Base-by-base conservation (phyloP, 352 stramenopile genomes). In the Phytophthora litchii region DNA sequence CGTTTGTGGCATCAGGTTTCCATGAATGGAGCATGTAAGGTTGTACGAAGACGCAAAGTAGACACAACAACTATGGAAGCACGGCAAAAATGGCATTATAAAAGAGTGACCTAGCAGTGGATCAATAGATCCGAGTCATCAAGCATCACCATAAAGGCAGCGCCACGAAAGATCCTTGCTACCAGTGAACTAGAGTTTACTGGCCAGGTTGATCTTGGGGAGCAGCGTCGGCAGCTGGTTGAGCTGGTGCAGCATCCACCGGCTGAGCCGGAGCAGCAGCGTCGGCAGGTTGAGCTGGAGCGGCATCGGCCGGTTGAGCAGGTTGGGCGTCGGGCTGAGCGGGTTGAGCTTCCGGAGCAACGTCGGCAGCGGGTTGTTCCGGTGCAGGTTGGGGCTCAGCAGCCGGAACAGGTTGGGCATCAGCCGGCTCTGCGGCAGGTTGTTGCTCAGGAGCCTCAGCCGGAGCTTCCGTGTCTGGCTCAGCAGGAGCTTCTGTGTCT, bases 51-150 rank as follows among this genome's bases (percentile, higher is more conserved):
- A 27, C 3, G 23, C 23, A 27, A 31, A 46, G 7, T 4, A 16
- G n/a, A 41, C 19, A 50, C 38, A n/a, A 31, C 31, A 45, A 21
- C 16, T 31, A 40, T 36, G 34, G 34, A 48, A 45, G 17, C 53
- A 54, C 34, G 49, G 38, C 40, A 64, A 64, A 64, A 64, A 64
- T 59, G 56, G 47, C 32, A 59, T 64, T 64, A 64, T 59, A 53
- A 16, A 14, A 34, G 23, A n/a, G 23, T 3, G 23, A 27, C 3
- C 23, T 27, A 27, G 3, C 23, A 27, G 23, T 27, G 5, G 23
- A 27, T 27, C 3, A 27, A 27, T 5, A 27, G 23, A 27, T 27
- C 23, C 21, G 37, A 16, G 13, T 27, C 19, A 29, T 10, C 20
- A 16, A 21, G 19, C 21, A 16, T n/a, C 48, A 27, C 47, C 47